Conservation (phyloP, 2,329 filamentous ascomycete genomes). For the Penicillium brevicompactum region DNA sequence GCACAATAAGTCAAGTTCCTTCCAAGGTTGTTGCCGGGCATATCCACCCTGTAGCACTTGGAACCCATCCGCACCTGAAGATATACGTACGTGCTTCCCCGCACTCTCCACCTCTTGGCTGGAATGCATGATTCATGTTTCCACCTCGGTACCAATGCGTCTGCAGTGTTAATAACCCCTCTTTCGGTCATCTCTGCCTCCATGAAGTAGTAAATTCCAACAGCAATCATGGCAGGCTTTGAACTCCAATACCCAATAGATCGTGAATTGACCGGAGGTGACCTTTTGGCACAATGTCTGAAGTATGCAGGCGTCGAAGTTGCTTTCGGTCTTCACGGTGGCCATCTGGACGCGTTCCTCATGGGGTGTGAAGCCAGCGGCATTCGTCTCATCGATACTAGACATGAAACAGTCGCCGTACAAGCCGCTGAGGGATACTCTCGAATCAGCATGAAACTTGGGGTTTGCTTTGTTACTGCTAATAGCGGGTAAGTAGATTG, state of each 20-base stretch:
- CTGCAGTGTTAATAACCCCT: background rate
- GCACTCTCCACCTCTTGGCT: constrained; percentile 11
- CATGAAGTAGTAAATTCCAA: background rate
- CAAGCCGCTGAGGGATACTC: constrained; percentile 52
- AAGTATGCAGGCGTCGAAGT: constrained; percentile 46
- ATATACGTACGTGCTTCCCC: constrained; percentile 1
- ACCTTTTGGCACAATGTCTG: constrained; percentile 50
- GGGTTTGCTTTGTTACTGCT: constrained; percentile 51
- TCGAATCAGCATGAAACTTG: constrained; percentile 47
- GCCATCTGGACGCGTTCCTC: constrained; percentile 53
- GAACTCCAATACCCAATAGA: constrained; percentile 29
- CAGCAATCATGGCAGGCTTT: constrained; percentile 19
- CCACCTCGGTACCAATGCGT: background rate
- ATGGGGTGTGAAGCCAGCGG: constrained; percentile 45
- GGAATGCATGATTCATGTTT: constrained; percentile 2
- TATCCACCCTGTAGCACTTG: no score
- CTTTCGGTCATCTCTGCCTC: background rate
- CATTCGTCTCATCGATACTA: constrained; percentile 49
- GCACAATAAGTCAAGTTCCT: no score
- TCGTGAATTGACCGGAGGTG: constrained; percentile 48
- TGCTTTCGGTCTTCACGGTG: constrained; percentile 52
- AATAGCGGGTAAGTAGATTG: constrained; percentile 46
- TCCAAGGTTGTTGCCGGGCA: no score
- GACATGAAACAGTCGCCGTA: constrained; percentile 52
- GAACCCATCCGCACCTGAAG: no score